Evolutionary conservation across 169 alveolate genomes (phyloP), one percentile per base, ranked within the genome.

Genomic region (Plasmodium cynomolgi): DNA sequence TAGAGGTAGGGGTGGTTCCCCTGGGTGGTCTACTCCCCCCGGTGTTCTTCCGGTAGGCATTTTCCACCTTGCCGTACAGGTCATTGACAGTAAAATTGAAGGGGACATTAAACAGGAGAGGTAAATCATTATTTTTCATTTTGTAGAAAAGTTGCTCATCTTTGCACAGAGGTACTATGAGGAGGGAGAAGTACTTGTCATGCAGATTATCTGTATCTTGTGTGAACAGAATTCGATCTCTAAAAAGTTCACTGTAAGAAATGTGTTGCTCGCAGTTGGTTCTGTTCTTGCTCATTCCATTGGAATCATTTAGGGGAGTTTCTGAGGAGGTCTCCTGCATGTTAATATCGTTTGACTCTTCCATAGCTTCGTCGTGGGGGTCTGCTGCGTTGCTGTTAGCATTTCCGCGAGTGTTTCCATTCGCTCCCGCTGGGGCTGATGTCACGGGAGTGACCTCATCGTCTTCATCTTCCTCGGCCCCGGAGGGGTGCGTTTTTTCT

Each of bases 51-150:
- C 17, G 34, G 34, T 85, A 85, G 26, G 93, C 83, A 77, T 17
- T 11, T 17, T 77, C 68, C 29, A 85, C 84, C 47, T 85, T 85
- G 33, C 23, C 74, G 47, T 85, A 85, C 6, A 85, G 47, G 3
- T 85, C 93, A 26, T 11, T 44, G 5, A 68, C 1, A 0, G 93
- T 85, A 26, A 75, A 75, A 54, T 85, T 85, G 41, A 50, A 85
- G 31, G 93, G 81, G 41, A 77, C 33, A 85, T 85, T 85, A 31
- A 75, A 33, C 13, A 85, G 44, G 29, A 85, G 80, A 3, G 93
- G 93, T 9, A 85, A 54, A 23, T 85, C 93, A 29, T 85, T 85
- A 77, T 85, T 85, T 74, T 85, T 85, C 93, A 85, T 85, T 34
- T 85, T 85, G 9, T 37, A 85, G 2, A 85, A 37, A n/a, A 85